Evolutionary conservation across 164 flowering plant genomes (phyloP).

Genomic region (Stephania yunnanensis): DNA sequence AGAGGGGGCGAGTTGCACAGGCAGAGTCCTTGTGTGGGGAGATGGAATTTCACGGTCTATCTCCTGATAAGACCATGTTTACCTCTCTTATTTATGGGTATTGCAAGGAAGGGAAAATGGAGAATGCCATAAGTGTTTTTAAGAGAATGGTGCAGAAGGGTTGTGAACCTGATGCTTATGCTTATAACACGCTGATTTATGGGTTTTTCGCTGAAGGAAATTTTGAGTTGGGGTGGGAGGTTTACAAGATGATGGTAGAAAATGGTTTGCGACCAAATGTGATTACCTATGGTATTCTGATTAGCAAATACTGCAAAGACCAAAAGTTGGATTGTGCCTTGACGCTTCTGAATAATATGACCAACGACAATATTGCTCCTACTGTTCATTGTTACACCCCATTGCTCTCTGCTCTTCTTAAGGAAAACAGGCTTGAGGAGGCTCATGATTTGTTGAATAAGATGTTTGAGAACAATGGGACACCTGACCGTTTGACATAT

Average conservation of each 20-base stretch:
- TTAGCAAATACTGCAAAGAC: slow-evolving; percentile 41
- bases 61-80: slow-evolving; percentile 36
- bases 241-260: slow-evolving; percentile 34
- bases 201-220: slow-evolving; percentile 40
- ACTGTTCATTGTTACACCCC: slow-evolving; percentile 46
- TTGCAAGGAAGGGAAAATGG: slow-evolving; percentile 44
- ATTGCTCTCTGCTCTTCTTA: slow-evolving; percentile 37
- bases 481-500: slow-evolving; percentile 49
- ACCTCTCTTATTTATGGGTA: slow-evolving; percentile 43
- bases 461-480: slow-evolving; percentile 37
- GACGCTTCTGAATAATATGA: slow-evolving; percentile 29
- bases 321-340: slow-evolving; percentile 41
- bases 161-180: slow-evolving; percentile 44
- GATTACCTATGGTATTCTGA: slow-evolving; percentile 40
- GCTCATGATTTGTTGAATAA: slow-evolving; percentile 27
- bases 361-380: slow-evolving; percentile 22
- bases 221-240: slow-evolving; percentile 29
- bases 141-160: slow-evolving; percentile 49
- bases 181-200: slow-evolving; percentile 48
- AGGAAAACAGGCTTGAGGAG: slow-evolving; percentile 31
- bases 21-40: slow-evolving; percentile 42
- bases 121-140: slow-evolving; percentile 43
- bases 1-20: slow-evolving; percentile 32
- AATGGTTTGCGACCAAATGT: slow-evolving; percentile 33
- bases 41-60: slow-evolving; percentile 43